Evolutionary conservation across 345 rosid species (phyloP).

Genomic region (Hevea brasiliensis): DNA sequence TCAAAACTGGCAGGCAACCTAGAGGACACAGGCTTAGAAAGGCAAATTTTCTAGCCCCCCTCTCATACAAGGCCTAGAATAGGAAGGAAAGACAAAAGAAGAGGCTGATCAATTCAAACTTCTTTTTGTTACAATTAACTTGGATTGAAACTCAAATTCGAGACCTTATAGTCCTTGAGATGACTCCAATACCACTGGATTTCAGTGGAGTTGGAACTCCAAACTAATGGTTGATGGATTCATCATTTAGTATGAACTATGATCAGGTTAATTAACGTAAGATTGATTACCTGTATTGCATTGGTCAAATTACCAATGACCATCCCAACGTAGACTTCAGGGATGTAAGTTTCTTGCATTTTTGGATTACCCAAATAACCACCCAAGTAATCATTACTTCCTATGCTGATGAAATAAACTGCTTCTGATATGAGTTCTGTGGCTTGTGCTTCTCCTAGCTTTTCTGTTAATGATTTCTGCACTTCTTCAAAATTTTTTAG

Average conservation of each 20-base stretch:
- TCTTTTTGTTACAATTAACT: too few relatives aligned
- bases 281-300: slow-evolving; percentile 40
- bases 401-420: slow-evolving; percentile 54
- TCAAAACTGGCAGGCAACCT: slow-evolving; percentile 50
- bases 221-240: too few relatives aligned
- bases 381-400: slow-evolving; percentile 54
- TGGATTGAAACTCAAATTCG: too few relatives aligned
- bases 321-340: slow-evolving; percentile 42
- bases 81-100: background rate
- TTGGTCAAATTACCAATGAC: slow-evolving; percentile 55
- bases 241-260: too few relatives aligned
- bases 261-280: background rate
- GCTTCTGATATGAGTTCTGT: slow-evolving; percentile 42
- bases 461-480: slow-evolving; percentile 31
- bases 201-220: too few relatives aligned
- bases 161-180: too few relatives aligned
- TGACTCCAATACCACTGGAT: too few relatives aligned
- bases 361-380: slow-evolving; percentile 43
- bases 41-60: slow-evolving; percentile 54
- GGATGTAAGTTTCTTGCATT: slow-evolving; percentile 35
- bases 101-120: too few relatives aligned
- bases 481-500: slow-evolving; percentile 40
- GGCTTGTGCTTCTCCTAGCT: slow-evolving; percentile 36
- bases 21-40: slow-evolving; percentile 46
- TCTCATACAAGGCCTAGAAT: slow-evolving; percentile 39